Evolutionary conservation across 345 rosid genomes (phyloP), one percentile per base, ranked within the genome.

Genomic region (Turritis glabra): DNA sequence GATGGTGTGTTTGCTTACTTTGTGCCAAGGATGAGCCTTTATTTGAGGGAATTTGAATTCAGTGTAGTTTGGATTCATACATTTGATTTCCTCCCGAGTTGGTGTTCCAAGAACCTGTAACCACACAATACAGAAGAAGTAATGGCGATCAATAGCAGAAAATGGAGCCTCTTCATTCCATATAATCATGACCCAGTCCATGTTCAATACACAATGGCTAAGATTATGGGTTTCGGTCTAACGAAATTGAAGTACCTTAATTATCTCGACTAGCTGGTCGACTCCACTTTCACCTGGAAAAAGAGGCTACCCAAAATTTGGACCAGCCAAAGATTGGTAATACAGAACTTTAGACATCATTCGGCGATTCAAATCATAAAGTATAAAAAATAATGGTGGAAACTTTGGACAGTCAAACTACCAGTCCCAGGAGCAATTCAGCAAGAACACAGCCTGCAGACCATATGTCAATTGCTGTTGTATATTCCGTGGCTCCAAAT

Each of bases 11-110:
- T 48, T 18, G 56, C 78, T 80, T 87, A 90, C 98, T 85, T 95
- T 95, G 83, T 95, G 97, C 99, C 98, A 94, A 67, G 98, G 97
- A 77, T 94, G 98, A 54, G 98, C 94, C 79, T 94, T 94, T 80
- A 91, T 94, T 73, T 94, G 98, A 26, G 98, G 96, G 67, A 94
- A 94, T 73, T 85, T 87, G 85, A 83, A 85, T 74, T 87, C 91
- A 2, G 89, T 87, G 76, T 87, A 87, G 79, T 84, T 87, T 22
- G 91, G 91, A 68, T 87, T 87, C 91, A 87, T 87, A 64, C 91
- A 87, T 69, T 85, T 85, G 41, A 87, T 87, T 76, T 87, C 91
- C 81, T 87, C 91, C 22, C 91, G 75, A 7, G 89, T 85, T 38
- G 91, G 91, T 69, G 91, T 87, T 53, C 91, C 91, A 73, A 87